Evolutionary conservation across 1,284 basidiomycete species (phyloP).

Genomic region (Puccinia hordei): DNA sequence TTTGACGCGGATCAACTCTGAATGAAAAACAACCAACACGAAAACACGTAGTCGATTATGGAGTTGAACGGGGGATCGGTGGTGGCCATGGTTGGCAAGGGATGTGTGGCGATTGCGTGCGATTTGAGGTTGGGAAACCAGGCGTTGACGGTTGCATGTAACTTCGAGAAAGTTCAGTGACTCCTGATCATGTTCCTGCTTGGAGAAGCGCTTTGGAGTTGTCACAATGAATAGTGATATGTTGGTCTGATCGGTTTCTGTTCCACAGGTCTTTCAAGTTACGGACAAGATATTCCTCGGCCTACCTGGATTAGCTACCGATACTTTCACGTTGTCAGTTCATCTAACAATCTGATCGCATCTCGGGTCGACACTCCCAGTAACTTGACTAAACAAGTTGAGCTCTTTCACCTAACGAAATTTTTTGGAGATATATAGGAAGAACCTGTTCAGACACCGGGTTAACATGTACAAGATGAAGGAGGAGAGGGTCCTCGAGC

Average conservation of each 20-base stretch:
- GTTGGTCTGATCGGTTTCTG: neutral
- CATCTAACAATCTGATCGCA: neutral
- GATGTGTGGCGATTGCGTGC: conserved; percentile 97
- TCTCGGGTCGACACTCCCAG: neutral
- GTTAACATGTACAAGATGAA: conserved; percentile 99
- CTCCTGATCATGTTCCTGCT: neutral
- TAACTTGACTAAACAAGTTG: neutral
- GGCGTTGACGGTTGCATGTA: conserved; percentile 80
- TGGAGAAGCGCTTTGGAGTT: neutral
- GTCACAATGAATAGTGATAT: neutral
- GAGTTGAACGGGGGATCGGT: conserved; percentile 93
- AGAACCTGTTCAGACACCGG: conserved; percentile 84
- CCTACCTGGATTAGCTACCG: conserved; percentile 87
- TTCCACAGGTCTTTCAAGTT: conserved; percentile 73
- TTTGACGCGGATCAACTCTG: neutral
- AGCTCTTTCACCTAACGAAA: too few relatives aligned
- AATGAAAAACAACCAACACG: neutral
- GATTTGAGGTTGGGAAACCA: conserved; percentile 91
- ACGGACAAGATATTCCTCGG: conserved; percentile 92
- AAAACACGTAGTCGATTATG: conserved; percentile 56
- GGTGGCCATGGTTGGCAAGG: conserved; percentile 97
- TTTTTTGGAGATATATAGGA: neutral
- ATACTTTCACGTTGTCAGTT: conserved; percentile 79
- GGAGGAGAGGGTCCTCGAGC: conserved; percentile 95
- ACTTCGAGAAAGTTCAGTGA: conserved; percentile 75